Percentiles rank a stretch among this genome's conserved stretches.
These are phyloP conservation scores for Phytomonas serpens DNA, from an alignment of 208 protist genomes.

Conservation along the genomic window DNA sequence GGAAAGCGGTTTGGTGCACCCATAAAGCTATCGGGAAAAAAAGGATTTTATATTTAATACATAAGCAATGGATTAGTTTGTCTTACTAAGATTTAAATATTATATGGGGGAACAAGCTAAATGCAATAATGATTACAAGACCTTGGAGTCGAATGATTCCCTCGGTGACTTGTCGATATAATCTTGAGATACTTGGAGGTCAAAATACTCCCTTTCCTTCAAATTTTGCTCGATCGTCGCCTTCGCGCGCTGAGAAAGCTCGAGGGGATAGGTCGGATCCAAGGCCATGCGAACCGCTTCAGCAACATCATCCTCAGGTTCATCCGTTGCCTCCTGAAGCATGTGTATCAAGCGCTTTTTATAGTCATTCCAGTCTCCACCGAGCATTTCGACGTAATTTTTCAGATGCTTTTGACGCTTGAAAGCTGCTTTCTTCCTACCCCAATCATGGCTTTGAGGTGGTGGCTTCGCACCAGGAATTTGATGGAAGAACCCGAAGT, in stretches of 20 bases:
- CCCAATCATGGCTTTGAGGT: slow-evolving; percentile 22
- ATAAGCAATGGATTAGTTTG: background rate
- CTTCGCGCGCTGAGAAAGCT: slow-evolving; percentile 49
- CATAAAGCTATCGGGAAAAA: background rate
- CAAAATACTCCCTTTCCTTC: slow-evolving; percentile 41
- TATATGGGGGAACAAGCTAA: background rate
- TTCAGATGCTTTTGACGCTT: slow-evolving; percentile 27
- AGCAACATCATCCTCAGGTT: slow-evolving; percentile 76
- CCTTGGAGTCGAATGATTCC: slow-evolving; percentile 38
- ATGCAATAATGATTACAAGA: slow-evolving; percentile 5
- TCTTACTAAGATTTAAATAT: background rate
- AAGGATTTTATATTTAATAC: background rate
- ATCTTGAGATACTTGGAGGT: slow-evolving; percentile 27
- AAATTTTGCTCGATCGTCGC: slow-evolving; percentile 28
- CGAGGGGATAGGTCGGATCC: slow-evolving; percentile 64
- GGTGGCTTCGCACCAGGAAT: slow-evolving; percentile 79
- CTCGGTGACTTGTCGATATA: slow-evolving; percentile 46
- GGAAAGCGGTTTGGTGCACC: background rate
- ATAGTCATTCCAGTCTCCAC: slow-evolving; percentile 79
- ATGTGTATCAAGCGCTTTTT: slow-evolving; percentile 63
- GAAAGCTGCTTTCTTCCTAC: slow-evolving; percentile 11
- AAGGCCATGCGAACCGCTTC: slow-evolving; percentile 73
- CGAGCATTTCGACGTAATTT: slow-evolving; percentile 64
- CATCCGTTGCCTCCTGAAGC: slow-evolving; percentile 69
- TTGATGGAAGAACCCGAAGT: slow-evolving; percentile 79